A percentile compares a stretch with the other conserved stretches of the same genome.
Conservation (phyloP, 225 moss, liverwort and hornwort genomes). For the Bryoerythrophyllum caledonicum region DNA sequence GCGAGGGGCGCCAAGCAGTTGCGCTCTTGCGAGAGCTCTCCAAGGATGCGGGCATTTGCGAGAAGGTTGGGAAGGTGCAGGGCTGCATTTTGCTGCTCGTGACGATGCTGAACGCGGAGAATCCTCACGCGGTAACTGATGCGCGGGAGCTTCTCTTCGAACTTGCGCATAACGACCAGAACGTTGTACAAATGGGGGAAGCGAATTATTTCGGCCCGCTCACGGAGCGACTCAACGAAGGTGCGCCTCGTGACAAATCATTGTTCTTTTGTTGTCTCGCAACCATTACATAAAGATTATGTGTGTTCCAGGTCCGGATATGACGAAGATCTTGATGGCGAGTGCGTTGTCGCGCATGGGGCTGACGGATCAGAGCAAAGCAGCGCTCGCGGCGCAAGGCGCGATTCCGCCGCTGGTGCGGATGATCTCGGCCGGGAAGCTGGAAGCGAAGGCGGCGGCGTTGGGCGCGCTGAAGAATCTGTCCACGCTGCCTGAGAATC, state of each 20-base stretch:
- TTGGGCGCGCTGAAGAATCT: constrained; percentile 85
- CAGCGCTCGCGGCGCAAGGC: constrained; percentile 68
- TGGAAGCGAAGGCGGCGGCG: constrained; percentile 83
- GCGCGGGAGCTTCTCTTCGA: constrained; percentile 76
- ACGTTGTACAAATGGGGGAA: constrained; percentile 98
- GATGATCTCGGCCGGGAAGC: constrained; percentile 78
- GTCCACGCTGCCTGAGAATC: constrained; percentile 71
- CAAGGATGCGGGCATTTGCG: constrained; percentile 65
- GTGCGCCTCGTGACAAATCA: constrained; percentile 34
- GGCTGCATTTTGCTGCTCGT: constrained; percentile 90
- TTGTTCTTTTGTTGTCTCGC: not conserved
- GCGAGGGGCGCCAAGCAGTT: constrained; percentile 87
- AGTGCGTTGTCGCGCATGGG: constrained; percentile 88
- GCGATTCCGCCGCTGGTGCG: constrained; percentile 73
- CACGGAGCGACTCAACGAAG: constrained; percentile 67
- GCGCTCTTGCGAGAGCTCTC: constrained; percentile 88
- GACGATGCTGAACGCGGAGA: constrained; percentile 88
- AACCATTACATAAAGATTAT: not conserved
- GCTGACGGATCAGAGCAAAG: constrained; percentile 89
- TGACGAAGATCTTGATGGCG: constrained; percentile 91
- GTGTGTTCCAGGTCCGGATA: constrained; percentile 66
- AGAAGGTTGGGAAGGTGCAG: constrained; percentile 93
- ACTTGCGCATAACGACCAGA: constrained; percentile 86
- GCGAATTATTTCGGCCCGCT: constrained; percentile 92
- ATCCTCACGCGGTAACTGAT: constrained; percentile 75